Conservation (phyloP, 108 stramenopile genomes). For the Mediolabrus comicus region DNA sequence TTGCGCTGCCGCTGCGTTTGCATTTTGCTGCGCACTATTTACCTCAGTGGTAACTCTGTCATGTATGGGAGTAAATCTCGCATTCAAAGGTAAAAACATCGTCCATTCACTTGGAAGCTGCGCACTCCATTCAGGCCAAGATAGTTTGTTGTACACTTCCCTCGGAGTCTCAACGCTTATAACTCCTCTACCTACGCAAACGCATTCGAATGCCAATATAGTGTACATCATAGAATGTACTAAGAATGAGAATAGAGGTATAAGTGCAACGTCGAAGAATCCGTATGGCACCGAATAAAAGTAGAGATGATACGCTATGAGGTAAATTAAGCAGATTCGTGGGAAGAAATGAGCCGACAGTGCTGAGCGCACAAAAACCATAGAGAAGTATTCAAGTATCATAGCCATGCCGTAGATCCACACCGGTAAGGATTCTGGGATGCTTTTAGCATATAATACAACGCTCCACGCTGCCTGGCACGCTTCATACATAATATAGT, state of each 20-base stretch:
- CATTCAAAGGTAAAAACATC: slow-evolving; percentile 63
- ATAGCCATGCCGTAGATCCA: slow-evolving; percentile 65
- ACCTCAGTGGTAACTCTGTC: slow-evolving; percentile 21
- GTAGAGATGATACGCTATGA: slow-evolving; percentile 65
- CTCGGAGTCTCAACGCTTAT: slow-evolving; percentile 57
- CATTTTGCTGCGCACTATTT: neutral
- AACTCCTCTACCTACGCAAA: slow-evolving; percentile 51
- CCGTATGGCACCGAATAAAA: slow-evolving; percentile 67
- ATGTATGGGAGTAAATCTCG: slow-evolving; percentile 38
- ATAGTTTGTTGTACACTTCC: slow-evolving; percentile 62
- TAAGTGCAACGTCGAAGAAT: slow-evolving; percentile 60
- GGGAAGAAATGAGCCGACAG: slow-evolving; percentile 61
- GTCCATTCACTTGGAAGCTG: slow-evolving; percentile 61
- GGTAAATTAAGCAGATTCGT: slow-evolving; percentile 49
- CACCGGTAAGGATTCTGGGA: slow-evolving; percentile 52
- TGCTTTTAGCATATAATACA: slow-evolving; percentile 64
- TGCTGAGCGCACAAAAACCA: slow-evolving; percentile 54
- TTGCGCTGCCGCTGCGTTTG: neutral
- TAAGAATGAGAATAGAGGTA: slow-evolving; percentile 44
- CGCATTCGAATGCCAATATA: slow-evolving; percentile 57
- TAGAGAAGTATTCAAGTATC: slow-evolving; percentile 71
- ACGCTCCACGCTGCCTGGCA: slow-evolving; percentile 66
- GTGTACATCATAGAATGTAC: slow-evolving; percentile 62
- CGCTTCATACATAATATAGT: slow-evolving; percentile 72
- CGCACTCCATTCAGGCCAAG: slow-evolving; percentile 63